Base-by-base conservation (phyloP, 768 basidiomycete species). In the Tricholoma hemisulphureum region DNA sequence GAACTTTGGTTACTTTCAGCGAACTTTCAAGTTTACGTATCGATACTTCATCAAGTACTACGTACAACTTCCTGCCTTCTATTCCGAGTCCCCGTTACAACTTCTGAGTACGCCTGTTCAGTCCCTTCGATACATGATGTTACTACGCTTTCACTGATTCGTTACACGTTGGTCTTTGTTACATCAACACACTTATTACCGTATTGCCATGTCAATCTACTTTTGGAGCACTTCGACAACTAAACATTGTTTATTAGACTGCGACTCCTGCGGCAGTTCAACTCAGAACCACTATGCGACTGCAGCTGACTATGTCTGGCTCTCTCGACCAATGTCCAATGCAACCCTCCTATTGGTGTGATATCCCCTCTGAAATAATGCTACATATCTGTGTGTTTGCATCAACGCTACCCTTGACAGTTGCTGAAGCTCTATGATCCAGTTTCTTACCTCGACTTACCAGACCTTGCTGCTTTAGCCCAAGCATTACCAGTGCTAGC, bases 401-500 rank as follows among this genome's bases (percentile, higher is more conserved):
- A 45, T 29, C 53, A 32, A 6, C 2, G 20, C 20, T 21, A 41
- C 23, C 4, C 56, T 29, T 53, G 9, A 23, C 20, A 52, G 31
- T 20, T 45, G 21, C 26, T 55, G 20, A 28, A 31, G 18, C 18
- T 51, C 20, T 45, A 48, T 41, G 46, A 20, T 23, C 2, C 56
- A 89, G 88, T 88, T 45, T 84, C 85, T 0, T 91, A 82, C 68
- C 76, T 91, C 55, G 89, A 91, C 69, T 70, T 90, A 6, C 89
- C 89, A 0, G 89, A 91, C 66, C 79, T 90, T 46, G 80, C 80
- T 48, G 64, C 76, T 1, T 67, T 89, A 37, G 77, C 81, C 7
- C 78, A 74, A 55, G 74, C 80, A 24, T 79, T 74, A 52, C 82
- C 77, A 24, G 58, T 68, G 21, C 74, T 90, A 6, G 77, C 78